Conservation (phyloP, 192 early-diverging fungal species). For the Coemansia sp. region DNA sequence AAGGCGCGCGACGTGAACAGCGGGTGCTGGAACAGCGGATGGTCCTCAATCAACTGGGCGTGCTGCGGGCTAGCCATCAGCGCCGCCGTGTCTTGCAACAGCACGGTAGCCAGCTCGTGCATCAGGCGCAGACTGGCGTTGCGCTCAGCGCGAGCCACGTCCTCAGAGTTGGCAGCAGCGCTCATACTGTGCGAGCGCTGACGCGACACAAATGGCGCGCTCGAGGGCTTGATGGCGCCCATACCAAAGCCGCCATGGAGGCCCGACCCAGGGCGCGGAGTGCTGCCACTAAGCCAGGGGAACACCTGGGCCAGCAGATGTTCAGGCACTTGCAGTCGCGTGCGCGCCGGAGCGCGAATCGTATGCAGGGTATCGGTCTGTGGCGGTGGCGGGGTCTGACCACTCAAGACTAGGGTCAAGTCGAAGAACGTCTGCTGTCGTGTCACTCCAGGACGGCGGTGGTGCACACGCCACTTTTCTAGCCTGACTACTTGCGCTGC, state of each 20-base stretch:
- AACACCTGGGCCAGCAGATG: constrained; percentile 49
- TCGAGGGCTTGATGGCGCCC: neutral
- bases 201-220: constrained; percentile 26
- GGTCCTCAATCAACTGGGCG: constrained; percentile 29
- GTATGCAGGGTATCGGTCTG: constrained; percentile 27
- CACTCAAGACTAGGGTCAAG: constrained; percentile 46
- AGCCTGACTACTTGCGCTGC: constrained; percentile 51
- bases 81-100: constrained; percentile 49
- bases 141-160: constrained; percentile 50
- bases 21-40: constrained; percentile 45
- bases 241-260: neutral
- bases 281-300: constrained; percentile 35
- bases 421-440: constrained; percentile 55
- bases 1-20: constrained; percentile 49
- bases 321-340: constrained; percentile 51
- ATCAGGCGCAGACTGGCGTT: constrained; percentile 44
- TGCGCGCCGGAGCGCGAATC: constrained; percentile 44
- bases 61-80: constrained; percentile 41
- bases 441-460: constrained; percentile 47
- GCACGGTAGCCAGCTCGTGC: constrained; percentile 51
- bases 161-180: constrained; percentile 39
- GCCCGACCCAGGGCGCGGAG: constrained; percentile 1
- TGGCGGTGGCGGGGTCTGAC: constrained; percentile 45
- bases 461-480: constrained; percentile 54
- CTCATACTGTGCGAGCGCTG: constrained; percentile 54